A percentile compares a stretch with the other conserved stretches of the same genome.
Conservation (phyloP, 2,329 filamentous ascomycete genomes). For the Plenodomus tracheiphilus region DNA sequence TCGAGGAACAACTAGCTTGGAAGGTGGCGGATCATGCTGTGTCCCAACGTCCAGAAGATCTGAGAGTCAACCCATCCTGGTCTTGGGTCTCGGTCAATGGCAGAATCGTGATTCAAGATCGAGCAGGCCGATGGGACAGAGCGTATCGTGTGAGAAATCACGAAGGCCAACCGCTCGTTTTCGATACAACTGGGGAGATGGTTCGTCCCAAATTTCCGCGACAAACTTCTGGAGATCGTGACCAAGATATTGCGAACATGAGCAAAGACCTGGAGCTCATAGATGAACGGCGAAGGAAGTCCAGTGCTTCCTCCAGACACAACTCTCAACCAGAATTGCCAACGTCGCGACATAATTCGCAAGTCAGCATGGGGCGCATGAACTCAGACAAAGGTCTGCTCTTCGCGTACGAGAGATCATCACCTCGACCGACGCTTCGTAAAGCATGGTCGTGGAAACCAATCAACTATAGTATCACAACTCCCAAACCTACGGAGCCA, state of each 20-base stretch:
- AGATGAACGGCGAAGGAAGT: constrained; percentile 6
- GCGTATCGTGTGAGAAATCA: constrained; percentile 11
- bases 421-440: neutral
- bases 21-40: constrained; percentile 3
- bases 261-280: constrained; percentile 2
- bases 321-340: neutral
- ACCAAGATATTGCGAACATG: constrained; percentile 4
- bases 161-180: constrained; percentile 6
- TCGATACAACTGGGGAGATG: constrained; percentile 1
- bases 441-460: neutral
- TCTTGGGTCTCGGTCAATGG: constrained; percentile 18
- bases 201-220: constrained; percentile 1
- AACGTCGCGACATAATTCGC: neutral
- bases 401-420: neutral
- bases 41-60: constrained; percentile 3
- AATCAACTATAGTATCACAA: neutral
- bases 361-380: neutral
- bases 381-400: neutral
- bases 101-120: constrained; percentile 1
- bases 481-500: neutral
- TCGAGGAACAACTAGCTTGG: constrained; percentile 34
- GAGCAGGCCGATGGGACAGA: neutral
- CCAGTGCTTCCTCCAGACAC: constrained; percentile 1
- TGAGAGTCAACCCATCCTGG: constrained; percentile 17
- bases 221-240: constrained; percentile 1